Base-by-base conservation (phyloP, 441 rosid species). In the Bruguiera hainesii region DNA sequence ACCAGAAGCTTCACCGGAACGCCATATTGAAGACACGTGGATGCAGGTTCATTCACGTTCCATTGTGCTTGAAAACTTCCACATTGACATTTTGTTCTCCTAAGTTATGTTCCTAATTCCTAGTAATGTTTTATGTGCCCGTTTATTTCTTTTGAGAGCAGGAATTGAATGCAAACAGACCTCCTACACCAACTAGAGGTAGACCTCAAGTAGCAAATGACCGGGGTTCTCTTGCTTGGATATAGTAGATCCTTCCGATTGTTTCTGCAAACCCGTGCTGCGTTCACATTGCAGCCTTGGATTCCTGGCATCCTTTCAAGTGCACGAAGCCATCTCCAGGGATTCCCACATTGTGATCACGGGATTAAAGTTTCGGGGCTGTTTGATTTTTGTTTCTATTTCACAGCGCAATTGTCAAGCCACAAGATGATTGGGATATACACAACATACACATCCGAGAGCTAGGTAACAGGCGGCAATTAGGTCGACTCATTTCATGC, bases 81-180 rank as follows among this genome's bases (percentile, higher is more conserved):
- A 5, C 30, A 31, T 15, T 9, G 13, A 10, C 4, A 21, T 23
- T 20, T 20, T 26, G 1, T 18, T 55, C 4, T 23, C 16, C 0
- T 53, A 26, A 55, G 15, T 55, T 15, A 0, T 55, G 13, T 55
- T 20, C 16, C 28, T 55, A 58, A 16, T 71, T 11, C 46, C 4
- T 21, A 5, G 5, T 29, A 9, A 6, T 35, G 15, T n/a, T 5
- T 53, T 33, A 28, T 20, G 15, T 23, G 58, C 42, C 31, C 35
- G 31, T 55, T 60, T 52, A 59, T 65, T 33, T 51, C 75, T 67
- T 51, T 18, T 64, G 71, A 35, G 65, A 37, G 60, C 86, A 95
- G 99, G 99, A 95, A 80, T 83, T 95, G 67, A 95, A 92, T 46
- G 98, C 98, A 52, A 92, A 95, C 72, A 74, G 99, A 75, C 99